These are phyloP conservation scores for Aspergillus chevalieri DNA, from an alignment of 2,329 filamentous ascomycete genomes.

Conservation along the genomic window DNA sequence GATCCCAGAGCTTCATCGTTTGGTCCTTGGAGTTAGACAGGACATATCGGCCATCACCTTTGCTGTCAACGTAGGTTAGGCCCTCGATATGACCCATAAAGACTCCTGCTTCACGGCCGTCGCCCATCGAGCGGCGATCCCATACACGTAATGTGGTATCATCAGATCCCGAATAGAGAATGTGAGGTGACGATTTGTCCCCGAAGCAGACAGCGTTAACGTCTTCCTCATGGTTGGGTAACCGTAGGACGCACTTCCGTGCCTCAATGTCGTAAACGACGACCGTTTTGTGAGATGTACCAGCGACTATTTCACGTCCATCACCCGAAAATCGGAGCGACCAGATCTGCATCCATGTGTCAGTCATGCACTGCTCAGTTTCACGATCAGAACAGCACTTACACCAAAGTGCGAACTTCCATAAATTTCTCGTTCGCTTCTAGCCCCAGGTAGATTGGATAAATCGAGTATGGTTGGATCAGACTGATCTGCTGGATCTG, in stretches of 20 bases:
- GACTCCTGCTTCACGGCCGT: slow-evolving; percentile 57
- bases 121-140: slow-evolving; percentile 69
- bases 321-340: slow-evolving; percentile 90
- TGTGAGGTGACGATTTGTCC: slow-evolving; percentile 80
- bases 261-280: slow-evolving; percentile 91
- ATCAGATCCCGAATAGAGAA: slow-evolving; percentile 92
- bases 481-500: slow-evolving; percentile 72
- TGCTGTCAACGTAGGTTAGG: slow-evolving; percentile 65
- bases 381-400: slow-evolving; percentile 13
- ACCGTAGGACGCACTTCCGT: slow-evolving; percentile 64
- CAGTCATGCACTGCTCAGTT: slow-evolving; percentile 7
- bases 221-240: slow-evolving; percentile 75
- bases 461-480: slow-evolving; percentile 78
- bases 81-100: slow-evolving; percentile 62
- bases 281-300: slow-evolving; percentile 71
- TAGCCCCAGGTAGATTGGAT: slow-evolving; percentile 42
- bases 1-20: slow-evolving; percentile 94
- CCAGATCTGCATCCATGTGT: slow-evolving; percentile 57
- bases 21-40: slow-evolving; percentile 94
- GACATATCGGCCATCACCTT: slow-evolving; percentile 83
- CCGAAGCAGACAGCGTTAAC: slow-evolving; percentile 97
- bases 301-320: slow-evolving; percentile 82
- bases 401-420: slow-evolving; percentile 40
- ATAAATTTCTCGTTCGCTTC: slow-evolving; percentile 30
- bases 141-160: slow-evolving; percentile 92